Evolutionary conservation across 805 yeast species (phyloP).

Genomic region (Kurtzmaniella fragi): DNA sequence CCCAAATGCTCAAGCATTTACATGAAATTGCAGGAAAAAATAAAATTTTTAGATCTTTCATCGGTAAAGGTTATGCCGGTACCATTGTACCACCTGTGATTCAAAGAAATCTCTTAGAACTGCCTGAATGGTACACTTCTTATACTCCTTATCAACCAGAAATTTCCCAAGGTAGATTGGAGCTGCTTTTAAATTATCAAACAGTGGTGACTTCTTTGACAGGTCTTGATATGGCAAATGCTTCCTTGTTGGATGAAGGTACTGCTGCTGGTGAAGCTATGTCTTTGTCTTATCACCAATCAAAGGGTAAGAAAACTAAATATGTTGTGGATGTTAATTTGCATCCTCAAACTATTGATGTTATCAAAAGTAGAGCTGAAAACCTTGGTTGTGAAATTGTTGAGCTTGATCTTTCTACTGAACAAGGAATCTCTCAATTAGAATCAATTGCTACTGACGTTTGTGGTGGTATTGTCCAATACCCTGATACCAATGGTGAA

Average conservation of each 20-base stretch:
- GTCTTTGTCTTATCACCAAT: slow-evolving; percentile 68
- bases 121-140: slow-evolving; percentile 98
- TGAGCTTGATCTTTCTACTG: slow-evolving; percentile 49
- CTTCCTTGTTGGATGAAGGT: slow-evolving; percentile 92
- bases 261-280: slow-evolving; percentile 98
- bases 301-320: slow-evolving; percentile 59
- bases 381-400: slow-evolving; percentile 66
- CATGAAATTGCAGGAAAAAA: slow-evolving; percentile 70
- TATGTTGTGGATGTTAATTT: slow-evolving; percentile 72
- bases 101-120: slow-evolving; percentile 85
- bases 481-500: slow-evolving; percentile 84
- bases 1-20: slow-evolving; percentile 69
- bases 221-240: slow-evolving; percentile 92
- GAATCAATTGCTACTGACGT: slow-evolving; percentile 28
- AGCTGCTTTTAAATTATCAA: slow-evolving; percentile 85
- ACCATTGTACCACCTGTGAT: slow-evolving; percentile 88
- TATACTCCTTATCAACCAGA: slow-evolving; percentile 99
- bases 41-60: slow-evolving; percentile 65
- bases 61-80: slow-evolving; percentile 94
- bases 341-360: slow-evolving; percentile 83
- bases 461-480: slow-evolving; percentile 85
- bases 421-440: slow-evolving; percentile 24
- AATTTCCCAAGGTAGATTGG: slow-evolving; percentile 93
- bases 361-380: slow-evolving; percentile 70
- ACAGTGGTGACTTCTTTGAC: slow-evolving; percentile 89